Conservation (phyloP, 805 yeast species). For the Kurtzmaniella cleridarum region DNA sequence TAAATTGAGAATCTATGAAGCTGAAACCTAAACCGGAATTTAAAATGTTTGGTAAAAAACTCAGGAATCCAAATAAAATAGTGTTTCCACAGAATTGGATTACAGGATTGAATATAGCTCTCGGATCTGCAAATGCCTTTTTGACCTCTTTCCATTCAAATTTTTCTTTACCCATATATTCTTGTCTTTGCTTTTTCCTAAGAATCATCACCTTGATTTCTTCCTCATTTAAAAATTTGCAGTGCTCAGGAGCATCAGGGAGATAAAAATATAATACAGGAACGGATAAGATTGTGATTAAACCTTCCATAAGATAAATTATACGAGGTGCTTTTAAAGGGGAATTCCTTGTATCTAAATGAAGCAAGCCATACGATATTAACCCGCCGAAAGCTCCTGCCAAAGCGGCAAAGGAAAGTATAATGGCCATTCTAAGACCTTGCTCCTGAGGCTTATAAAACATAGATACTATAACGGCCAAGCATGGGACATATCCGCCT, state of each 20-base stretch:
- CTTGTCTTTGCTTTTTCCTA: slow-evolving; percentile 30
- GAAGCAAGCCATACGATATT: slow-evolving; percentile 39
- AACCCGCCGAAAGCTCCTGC: slow-evolving; percentile 58
- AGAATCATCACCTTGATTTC: slow-evolving; percentile 33
- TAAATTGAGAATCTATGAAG: slow-evolving; percentile 27
- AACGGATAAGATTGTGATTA: slow-evolving; percentile 35
- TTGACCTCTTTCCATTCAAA: slow-evolving; percentile 25
- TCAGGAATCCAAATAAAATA: slow-evolving; percentile 37
- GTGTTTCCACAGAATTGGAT: slow-evolving; percentile 42
- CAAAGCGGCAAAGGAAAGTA: slow-evolving; percentile 48
- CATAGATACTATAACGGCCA: slow-evolving; percentile 29
- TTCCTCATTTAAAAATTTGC: slow-evolving; percentile 33
- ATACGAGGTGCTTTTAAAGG: slow-evolving; percentile 44
- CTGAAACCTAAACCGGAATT: slow-evolving; percentile 23
- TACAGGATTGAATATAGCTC: slow-evolving; percentile 26
- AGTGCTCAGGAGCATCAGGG: slow-evolving; percentile 35
- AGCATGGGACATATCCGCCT: slow-evolving; percentile 46
- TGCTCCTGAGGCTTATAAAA: slow-evolving; percentile 12
- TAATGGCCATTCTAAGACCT: slow-evolving; percentile 19
- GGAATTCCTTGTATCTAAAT: slow-evolving; percentile 15
- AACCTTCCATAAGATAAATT: slow-evolving; percentile 45
- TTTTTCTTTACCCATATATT: slow-evolving; percentile 25
- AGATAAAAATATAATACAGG: slow-evolving; percentile 28
- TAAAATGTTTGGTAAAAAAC: slow-evolving; percentile 37
- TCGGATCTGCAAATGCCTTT: slow-evolving; percentile 32